Evolutionary conservation across 2,329 filamentous ascomycete genomes (phyloP), one percentile per base, ranked within the genome.

Genomic region (Claviceps sp.): DNA sequence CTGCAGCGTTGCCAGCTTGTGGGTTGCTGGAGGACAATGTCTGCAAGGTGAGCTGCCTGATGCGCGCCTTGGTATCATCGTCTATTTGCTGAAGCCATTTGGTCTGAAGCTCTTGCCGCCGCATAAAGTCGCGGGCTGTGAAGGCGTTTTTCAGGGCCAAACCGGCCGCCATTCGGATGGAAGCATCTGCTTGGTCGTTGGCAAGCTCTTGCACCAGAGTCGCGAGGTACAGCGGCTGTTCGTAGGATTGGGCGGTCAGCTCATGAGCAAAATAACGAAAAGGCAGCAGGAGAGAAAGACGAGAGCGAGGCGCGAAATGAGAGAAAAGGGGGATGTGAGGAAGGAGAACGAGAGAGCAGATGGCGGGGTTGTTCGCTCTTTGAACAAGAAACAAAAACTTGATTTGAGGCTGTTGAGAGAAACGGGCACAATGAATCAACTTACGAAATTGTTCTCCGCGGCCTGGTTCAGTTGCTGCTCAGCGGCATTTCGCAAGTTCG

Each of bases 101-200:
- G 65, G 82, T 79, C 73, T 97, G 93, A 54, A 97, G 81, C 68
- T 94, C 87, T 65, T 87, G 85, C 72, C 95, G 83, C 65, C 89
- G 85, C 64, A 82, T 75, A 64, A 84, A 84, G 71, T 98, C 93
- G 76, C 93, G 86, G 64, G 90, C 87, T 65, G 88, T 89, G 75
- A 98, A 97, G 64, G 93, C 87, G 78, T 98, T 98, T 75, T 98
- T 98, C 65, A 98, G 77, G 61, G 93, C 91, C 62, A 98, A 81
- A 81, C 90, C 93, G 62, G 93, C 93, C 61, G 93, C 91, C 61
- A 88, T 86, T 77, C 93, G 86, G 66, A 96, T 93, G 66, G 88
- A 81, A 58, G 86, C 80, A 65, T 87, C 78, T 59, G 86, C 84
- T 61, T 81, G 78, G 65, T 97, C 91, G 72, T 96, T 95, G 66